These are phyloP conservation scores for Malbranchea zuffiana DNA, from an alignment of 2,329 filamentous ascomycete species.

Conservation along the genomic window DNA sequence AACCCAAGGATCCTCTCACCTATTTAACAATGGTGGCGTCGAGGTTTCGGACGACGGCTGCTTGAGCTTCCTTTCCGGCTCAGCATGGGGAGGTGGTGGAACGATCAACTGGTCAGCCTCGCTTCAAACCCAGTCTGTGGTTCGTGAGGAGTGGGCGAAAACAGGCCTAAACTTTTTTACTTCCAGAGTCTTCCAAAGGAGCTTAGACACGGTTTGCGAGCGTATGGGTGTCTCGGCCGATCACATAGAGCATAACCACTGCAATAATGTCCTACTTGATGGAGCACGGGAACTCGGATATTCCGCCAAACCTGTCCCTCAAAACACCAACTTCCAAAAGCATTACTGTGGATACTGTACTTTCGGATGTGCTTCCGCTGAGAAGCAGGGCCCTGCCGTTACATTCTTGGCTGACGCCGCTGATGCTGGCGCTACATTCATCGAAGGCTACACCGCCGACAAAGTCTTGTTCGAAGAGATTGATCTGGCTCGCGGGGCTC, in stretches of 20 bases:
- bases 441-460: conserved; percentile 69
- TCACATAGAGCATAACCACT: conserved; percentile 59
- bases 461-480: conserved; percentile 55
- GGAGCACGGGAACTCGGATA: conserved; percentile 65
- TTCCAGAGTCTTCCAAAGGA: conserved; percentile 62
- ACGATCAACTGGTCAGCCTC: conserved; percentile 74
- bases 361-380: conserved; percentile 49
- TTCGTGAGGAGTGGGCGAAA: conserved; percentile 71
- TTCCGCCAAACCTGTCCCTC: conserved; percentile 56
- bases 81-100: conserved; percentile 74
- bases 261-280: conserved; percentile 62
- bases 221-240: conserved; percentile 64
- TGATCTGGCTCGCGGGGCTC: conserved; percentile 35
- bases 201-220: conserved; percentile 65
- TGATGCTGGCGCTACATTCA: conserved; percentile 63
- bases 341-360: conserved; percentile 65
- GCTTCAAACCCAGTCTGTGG: conserved; percentile 59
- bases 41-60: conserved; percentile 46
- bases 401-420: conserved; percentile 72
- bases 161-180: conserved; percentile 61
- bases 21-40: conserved; percentile 60
- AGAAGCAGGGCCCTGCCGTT: conserved; percentile 69
- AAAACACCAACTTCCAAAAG: conserved; percentile 63
- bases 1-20: conserved; percentile 46
- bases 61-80: conserved; percentile 54